Base-by-base conservation (phyloP, 2,329 filamentous ascomycete species). In the Calonectria hongkongensis region DNA sequence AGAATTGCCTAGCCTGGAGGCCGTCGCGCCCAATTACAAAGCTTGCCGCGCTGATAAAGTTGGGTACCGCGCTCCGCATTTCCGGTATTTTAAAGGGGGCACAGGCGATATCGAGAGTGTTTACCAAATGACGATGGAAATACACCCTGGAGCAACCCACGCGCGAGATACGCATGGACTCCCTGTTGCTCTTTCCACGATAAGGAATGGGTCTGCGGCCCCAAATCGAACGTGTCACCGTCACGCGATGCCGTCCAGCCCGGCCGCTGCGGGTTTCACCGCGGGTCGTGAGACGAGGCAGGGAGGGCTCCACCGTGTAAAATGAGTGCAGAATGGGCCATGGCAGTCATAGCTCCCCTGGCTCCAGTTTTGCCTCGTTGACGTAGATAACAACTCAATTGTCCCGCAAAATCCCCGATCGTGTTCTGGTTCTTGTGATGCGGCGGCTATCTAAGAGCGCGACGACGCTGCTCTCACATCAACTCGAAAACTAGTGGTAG, bases 61-160 rank as follows among this genome's bases (percentile, higher is more conserved):
- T 72, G 65, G 64, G 47, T 58, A 72, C 65, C 70, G 70, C 70
- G 70, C 70, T 72, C 70, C 65, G 70, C 65, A 48, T 64, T 68
- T 28, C 69, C 69, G 69, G 25, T 51, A 36, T 67, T 54, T 27
- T 12, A 41, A 64, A 69, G 25, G 60, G 58, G 67, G n/a, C 54
- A 43, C 48, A 41, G n/a, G 13, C 16, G 30, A 47, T 62, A 41
- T 33, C 41, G 18, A 21, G 4, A 7, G 3, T 27, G 50, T 36
- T 71, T 68, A 68, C 56, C 58, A 68, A 72, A 68, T 68, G 56
- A 47, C 39, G 47, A 45, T 68, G 56, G 58, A 47, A 72, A 65
- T 56, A 39, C 16, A 47, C 39, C 25, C 58, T 21, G 16, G 54
- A 10, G 33, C 45, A 72, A 30, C 39, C 70, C 54, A 67, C 54